phyloP scores from a whole-genome alignment of 2,329 filamentous ascomycete genomes.

The Thelonectria blattea region DNA sequence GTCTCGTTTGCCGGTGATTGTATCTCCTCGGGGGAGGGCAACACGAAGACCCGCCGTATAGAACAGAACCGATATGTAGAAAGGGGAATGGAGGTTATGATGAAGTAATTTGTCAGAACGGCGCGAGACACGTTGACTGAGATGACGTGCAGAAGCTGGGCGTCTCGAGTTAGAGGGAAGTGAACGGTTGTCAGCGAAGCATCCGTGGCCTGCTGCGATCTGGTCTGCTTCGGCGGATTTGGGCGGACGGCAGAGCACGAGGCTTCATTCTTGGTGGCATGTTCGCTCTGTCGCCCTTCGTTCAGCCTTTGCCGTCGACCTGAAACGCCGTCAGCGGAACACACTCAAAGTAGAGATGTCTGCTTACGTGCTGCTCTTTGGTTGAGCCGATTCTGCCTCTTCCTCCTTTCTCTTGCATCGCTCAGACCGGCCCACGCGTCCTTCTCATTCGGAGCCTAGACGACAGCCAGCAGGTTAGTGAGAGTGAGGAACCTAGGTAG shows the following conservation, averaged over 20 bases:
- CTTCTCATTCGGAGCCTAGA: conserved; percentile 13
- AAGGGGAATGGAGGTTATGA: conserved; percentile 21
- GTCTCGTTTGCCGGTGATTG: background rate
- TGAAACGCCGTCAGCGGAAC: conserved; percentile 12
- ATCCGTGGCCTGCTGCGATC: background rate
- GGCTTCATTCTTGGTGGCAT: background rate
- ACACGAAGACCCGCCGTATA: conserved; percentile 8
- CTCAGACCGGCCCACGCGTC: conserved; percentile 29
- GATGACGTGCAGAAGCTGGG: conserved; percentile 29
- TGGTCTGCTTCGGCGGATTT: background rate
- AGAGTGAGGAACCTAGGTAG: background rate
- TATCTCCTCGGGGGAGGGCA: conserved; percentile 3
- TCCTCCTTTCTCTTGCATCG: conserved; percentile 28
- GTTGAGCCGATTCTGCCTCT: conserved; percentile 30
- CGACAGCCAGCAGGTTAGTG: background rate
- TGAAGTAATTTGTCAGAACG: conserved; percentile 31
- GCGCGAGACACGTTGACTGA: conserved; percentile 30
- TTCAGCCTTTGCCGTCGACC: conserved; percentile 27
- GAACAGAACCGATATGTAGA: conserved; percentile 15
- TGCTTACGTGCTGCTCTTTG: conserved; percentile 27
- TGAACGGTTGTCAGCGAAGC: background rate
- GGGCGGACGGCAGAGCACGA: background rate
- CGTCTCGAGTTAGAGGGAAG: conserved; percentile 27
- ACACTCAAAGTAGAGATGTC: background rate
- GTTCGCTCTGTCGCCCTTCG: conserved; percentile 4